Evolutionary conservation across 352 stramenopile species (phyloP), one percentile per base, ranked within the genome.

Genomic region (Pythium phragmiticola): DNA sequence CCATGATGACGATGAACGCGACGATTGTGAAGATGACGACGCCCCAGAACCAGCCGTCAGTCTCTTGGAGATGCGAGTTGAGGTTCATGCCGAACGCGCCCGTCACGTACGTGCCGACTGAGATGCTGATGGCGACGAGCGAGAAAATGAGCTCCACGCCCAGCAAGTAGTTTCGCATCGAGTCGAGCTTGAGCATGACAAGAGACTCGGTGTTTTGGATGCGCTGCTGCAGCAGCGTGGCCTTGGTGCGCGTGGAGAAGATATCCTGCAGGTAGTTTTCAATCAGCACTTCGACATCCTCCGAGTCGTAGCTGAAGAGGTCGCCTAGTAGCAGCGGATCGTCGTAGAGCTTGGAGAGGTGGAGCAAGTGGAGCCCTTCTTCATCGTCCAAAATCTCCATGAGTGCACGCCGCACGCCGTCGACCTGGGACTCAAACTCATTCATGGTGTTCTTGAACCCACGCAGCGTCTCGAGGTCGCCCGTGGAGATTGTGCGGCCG

Each of bases 181-280:
- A 87, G 64, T 92, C 82, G 26, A 92, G 68, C 56, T 89, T 89
- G 50, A 92, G 68, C 77, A 82, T 90, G 21, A 92, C 81, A 23
- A 92, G 64, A 48, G 76, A 89, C 63, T 92, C 81, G 12, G 83
- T 89, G 57, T 89, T 92, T 26, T 82, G 75, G 43, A 92, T 92
- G 53, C 83, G 79, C 49, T 84, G 72, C 52, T 88, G 79, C 72
- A 92, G 76, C 39, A 92, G 47, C 19, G 69, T 74, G 6, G 77
- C 82, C 64, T 90, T 88, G 0, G 84, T 90, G 23, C 81, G 79
- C 11, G 80, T 92, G 26, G 83, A 87, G 56, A 89, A 87, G 37
- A 92, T 92, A 37, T 92, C 82, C 69, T 89, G 80, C 6, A 91
- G 66, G 41, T 91, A 91, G 48, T 83, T 88, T 60, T 91, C 80